Evolutionary conservation across 257 asterid genomes (phyloP), one percentile per base, ranked within the genome.

Genomic region (Gentiana macrophylla): DNA sequence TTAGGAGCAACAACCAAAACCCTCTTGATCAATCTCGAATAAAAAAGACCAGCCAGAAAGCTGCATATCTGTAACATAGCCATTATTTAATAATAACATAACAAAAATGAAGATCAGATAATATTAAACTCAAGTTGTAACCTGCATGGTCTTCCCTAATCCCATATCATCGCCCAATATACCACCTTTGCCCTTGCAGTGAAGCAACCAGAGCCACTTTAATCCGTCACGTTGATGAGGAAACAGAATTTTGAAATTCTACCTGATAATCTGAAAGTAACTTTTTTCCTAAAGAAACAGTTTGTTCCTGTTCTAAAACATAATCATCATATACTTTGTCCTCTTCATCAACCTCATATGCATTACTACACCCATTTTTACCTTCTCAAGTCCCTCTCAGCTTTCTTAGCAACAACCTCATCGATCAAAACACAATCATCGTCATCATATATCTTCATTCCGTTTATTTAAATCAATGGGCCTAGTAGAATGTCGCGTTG

Each of bases 101-200:
- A 10, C 46, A 41, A 3, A 41, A 41, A 5, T 7, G 9, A 41
- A 41, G 1, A 41, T 6, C 35, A 3, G 46, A 55, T 11, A 33
- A 35, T 35, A 55, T 48, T 11, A 41, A 55, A 24, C 45, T 60
- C 8, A 55, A 60, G 49, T 37, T 41, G 24, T 43, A 37, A 90
- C 98, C 98, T 90, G 98, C 98, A 90, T 90, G 55, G 98, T 90
- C 84, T 90, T 90, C 49, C 98, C 98, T 38, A 90, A 80, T 53
- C 98, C 98, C 98, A 90, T 90, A 62, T 90, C 98, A 70, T 90
- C 98, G 15, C 96, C 96, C 77, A 90, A 74, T 11, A 90, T 75
- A 35, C 98, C 98, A 32, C 98, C 98, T 70, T 86, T 81, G 43
- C 92, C 91, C 77, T 72, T 82, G 62, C 82, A 86, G 64, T 86